These are phyloP conservation scores for Podila minutissima DNA, from an alignment of 192 early-diverging fungal genomes.

Conservation along the genomic window DNA sequence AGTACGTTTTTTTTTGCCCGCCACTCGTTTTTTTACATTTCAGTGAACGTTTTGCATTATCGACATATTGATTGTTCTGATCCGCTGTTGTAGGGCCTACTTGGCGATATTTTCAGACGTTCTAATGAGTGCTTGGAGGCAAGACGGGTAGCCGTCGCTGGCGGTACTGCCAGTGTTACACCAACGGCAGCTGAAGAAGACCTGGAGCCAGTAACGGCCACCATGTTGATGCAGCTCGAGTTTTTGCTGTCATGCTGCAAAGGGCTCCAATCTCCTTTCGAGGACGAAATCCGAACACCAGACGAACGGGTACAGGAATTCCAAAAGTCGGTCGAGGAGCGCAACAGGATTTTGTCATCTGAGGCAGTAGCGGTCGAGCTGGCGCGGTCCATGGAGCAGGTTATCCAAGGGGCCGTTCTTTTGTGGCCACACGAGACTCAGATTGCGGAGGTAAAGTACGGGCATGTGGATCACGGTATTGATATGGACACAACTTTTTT, in stretches of 20 bases:
- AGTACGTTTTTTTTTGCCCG: conserved; percentile 5
- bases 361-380: conserved; percentile 46
- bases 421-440: conserved; percentile 58
- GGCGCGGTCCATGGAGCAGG: conserved; percentile 53
- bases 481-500: neutral
- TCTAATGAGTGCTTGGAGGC: conserved; percentile 45
- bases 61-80: neutral
- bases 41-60: neutral
- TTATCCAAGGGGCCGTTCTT: conserved; percentile 45
- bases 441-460: conserved; percentile 49
- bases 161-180: conserved; percentile 5
- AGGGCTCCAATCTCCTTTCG: conserved; percentile 62
- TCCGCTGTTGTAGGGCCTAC: conserved; percentile 11
- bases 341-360: conserved; percentile 1
- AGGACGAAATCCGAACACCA: conserved; percentile 51
- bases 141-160: conserved; percentile 11
- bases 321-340: conserved; percentile 18
- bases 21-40: neutral
- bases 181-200: conserved; percentile 18
- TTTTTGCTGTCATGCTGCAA: conserved; percentile 61
- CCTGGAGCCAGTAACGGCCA: conserved; percentile 27
- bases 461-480: neutral
- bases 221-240: conserved; percentile 55
- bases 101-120: conserved; percentile 42
- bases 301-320: conserved; percentile 35